Percentiles rank a stretch among this genome's conserved stretches.
These are phyloP conservation scores for Niebla homalea DNA, from an alignment of 495 filamentous ascomycete species.

Conservation along the genomic window DNA sequence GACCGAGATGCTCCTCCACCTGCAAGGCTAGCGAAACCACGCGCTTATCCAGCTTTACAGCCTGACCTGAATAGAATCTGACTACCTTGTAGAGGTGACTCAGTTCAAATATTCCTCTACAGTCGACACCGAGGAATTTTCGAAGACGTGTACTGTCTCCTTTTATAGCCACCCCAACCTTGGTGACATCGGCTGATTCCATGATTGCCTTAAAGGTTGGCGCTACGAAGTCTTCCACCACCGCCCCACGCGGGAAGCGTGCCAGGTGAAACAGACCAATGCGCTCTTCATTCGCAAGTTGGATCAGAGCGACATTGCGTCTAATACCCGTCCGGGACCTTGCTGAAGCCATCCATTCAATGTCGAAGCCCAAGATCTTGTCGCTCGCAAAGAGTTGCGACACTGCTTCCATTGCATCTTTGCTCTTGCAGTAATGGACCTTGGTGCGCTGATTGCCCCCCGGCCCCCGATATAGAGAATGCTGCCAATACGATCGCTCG, in stretches of 20 bases:
- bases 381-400: slow-evolving; percentile 55
- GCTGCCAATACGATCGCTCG: slow-evolving; percentile 40
- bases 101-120: slow-evolving; percentile 60
- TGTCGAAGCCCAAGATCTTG: slow-evolving; percentile 65
- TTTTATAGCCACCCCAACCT: slow-evolving; percentile 65
- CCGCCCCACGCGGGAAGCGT: slow-evolving; percentile 35
- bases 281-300: slow-evolving; percentile 66
- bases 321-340: slow-evolving; percentile 33
- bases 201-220: slow-evolving; percentile 57
- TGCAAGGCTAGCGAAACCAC: slow-evolving; percentile 53
- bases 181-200: slow-evolving; percentile 54
- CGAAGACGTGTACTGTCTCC: slow-evolving; percentile 59
- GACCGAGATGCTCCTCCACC: slow-evolving; percentile 53
- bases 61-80: slow-evolving; percentile 40
- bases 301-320: slow-evolving; percentile 61
- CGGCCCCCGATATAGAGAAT: slow-evolving; percentile 45
- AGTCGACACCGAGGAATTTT: slow-evolving; percentile 48
- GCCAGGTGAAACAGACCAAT: slow-evolving; percentile 74
- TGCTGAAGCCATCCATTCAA: slow-evolving; percentile 63
- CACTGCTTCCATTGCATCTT: slow-evolving; percentile 50
- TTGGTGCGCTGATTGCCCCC: slow-evolving; percentile 27
- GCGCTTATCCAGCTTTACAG: slow-evolving; percentile 46
- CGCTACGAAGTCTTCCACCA: slow-evolving; percentile 42
- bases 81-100: slow-evolving; percentile 68
- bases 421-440: slow-evolving; percentile 64